A percentile compares a stretch with the other conserved stretches of the same genome.
Evolutionary conservation across 148 eudicot genomes (phyloP).

Genomic region (Selenicereus undatus): DNA sequence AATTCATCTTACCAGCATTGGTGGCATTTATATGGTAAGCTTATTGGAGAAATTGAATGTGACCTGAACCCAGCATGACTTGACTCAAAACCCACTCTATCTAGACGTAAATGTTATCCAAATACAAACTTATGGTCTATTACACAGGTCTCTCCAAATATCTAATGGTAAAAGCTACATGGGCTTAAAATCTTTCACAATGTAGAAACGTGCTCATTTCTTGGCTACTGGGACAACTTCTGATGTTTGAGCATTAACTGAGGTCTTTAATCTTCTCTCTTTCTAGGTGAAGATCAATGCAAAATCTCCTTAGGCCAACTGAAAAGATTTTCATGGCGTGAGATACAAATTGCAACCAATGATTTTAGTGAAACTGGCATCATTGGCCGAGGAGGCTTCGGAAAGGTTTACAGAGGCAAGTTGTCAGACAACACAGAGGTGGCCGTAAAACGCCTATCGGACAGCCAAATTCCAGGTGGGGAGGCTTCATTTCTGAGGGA

Average conservation of each 20-base stretch:
- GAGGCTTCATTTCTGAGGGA: conserved; percentile 91
- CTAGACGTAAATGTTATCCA: not conserved
- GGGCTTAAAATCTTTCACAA: not conserved
- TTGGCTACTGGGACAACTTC: not conserved
- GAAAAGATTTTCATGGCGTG: conserved; percentile 84
- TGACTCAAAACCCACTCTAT: not conserved
- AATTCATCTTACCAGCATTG: not conserved
- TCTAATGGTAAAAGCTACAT: not conserved
- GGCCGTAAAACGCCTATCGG: conserved; percentile 83
- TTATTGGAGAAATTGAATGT: not conserved
- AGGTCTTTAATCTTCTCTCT: conserved; percentile 14
- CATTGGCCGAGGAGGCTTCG: conserved; percentile 97
- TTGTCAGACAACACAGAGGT: conserved; percentile 59
- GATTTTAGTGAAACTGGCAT: conserved; percentile 70
- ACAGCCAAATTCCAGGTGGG: conserved; percentile 80
- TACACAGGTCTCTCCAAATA: not conserved
- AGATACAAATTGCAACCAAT: conserved; percentile 74
- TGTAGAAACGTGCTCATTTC: not conserved
- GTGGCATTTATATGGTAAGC: not conserved
- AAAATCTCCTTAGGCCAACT: conserved; percentile 77
- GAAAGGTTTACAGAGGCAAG: conserved; percentile 83
- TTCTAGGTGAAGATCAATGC: conserved; percentile 70
- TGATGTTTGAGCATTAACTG: not conserved
- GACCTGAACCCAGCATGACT: not conserved
- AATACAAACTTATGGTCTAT: not conserved